These are phyloP conservation scores for Dothidotthia symphoricarpi DNA, from an alignment of 2,329 filamentous ascomycete species.

Conservation along the genomic window DNA sequence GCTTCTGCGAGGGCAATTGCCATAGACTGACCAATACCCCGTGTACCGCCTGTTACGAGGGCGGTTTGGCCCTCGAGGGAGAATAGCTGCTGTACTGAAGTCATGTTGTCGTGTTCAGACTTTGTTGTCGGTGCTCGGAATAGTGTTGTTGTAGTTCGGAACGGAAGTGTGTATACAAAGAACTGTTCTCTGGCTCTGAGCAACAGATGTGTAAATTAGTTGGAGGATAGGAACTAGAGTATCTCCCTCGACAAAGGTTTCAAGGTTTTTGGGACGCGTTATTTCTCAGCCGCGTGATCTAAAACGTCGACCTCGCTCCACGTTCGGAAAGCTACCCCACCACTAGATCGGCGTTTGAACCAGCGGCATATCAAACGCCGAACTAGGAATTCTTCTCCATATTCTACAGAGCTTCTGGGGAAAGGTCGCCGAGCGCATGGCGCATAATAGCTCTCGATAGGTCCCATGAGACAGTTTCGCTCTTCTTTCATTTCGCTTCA, in stretches of 20 bases:
- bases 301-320: slow-evolving; percentile 21
- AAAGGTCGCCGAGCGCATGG: slow-evolving; percentile 21
- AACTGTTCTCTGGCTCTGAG: too few species aligned
- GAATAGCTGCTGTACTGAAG: slow-evolving; percentile 45
- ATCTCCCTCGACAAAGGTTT: background rate
- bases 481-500: background rate
- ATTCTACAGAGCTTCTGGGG: slow-evolving; percentile 20
- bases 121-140: slow-evolving; percentile 5
- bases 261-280: slow-evolving; percentile 1
- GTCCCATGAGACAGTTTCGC: slow-evolving; percentile 2
- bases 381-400: slow-evolving; percentile 30
- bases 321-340: slow-evolving; percentile 31
- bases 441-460: slow-evolving; percentile 16
- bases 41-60: slow-evolving; percentile 51
- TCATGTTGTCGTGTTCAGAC: slow-evolving; percentile 18
- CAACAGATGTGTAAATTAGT: too few species aligned
- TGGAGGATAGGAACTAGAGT: too few species aligned
- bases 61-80: slow-evolving; percentile 52
- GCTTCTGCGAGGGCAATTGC: slow-evolving; percentile 52
- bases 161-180: too few species aligned
- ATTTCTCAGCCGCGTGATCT: slow-evolving; percentile 6
- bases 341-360: slow-evolving; percentile 26
- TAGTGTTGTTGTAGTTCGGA: background rate
- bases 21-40: slow-evolving; percentile 54
- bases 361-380: slow-evolving; percentile 31